Evolutionary conservation across 805 yeast species (phyloP).

Genomic region (Kuraishia piskuri): DNA sequence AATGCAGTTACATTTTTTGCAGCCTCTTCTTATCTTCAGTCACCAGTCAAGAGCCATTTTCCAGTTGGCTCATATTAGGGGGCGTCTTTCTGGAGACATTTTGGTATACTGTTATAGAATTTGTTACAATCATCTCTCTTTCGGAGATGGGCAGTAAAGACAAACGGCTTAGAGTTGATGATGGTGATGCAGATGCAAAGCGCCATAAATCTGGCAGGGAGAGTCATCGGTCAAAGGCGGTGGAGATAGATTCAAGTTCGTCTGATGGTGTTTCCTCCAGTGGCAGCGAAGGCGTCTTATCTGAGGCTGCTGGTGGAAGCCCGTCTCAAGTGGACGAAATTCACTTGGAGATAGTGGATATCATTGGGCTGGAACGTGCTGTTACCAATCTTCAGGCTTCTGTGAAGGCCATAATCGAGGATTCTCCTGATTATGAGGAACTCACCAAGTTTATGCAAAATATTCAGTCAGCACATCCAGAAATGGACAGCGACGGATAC

Average conservation of each 20-base stretch:
- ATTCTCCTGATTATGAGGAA: constrained; percentile 46
- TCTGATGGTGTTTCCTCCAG: not conserved
- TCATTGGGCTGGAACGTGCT: constrained; percentile 39
- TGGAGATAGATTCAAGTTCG: not conserved
- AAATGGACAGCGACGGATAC: constrained; percentile 20
- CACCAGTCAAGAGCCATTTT: too few relatives aligned
- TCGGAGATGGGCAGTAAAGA: not conserved
- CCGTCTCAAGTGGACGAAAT: not conserved
- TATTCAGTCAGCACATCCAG: constrained; percentile 1
- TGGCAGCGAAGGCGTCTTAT: not conserved
- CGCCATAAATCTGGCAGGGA: not conserved
- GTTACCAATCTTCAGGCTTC: constrained; percentile 43
- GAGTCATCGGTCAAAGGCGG: not conserved
- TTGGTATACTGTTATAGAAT: too few relatives aligned
- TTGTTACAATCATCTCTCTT: too few relatives aligned
- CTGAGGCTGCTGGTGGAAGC: not conserved
- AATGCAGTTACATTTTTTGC: too few relatives aligned
- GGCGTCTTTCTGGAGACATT: too few relatives aligned
- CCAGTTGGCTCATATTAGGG: too few relatives aligned
- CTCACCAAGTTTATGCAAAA: constrained; percentile 23
- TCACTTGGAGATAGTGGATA: constrained; percentile 11
- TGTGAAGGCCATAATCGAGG: constrained; percentile 37
- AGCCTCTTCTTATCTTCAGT: too few relatives aligned
- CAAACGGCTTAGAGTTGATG: not conserved
- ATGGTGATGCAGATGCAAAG: not conserved